A percentile compares a stretch with the other conserved stretches of the same genome.
These are phyloP conservation scores for Entomortierella chlamydospora DNA, from an alignment of 192 early-diverging fungal genomes.

Conservation along the genomic window DNA sequence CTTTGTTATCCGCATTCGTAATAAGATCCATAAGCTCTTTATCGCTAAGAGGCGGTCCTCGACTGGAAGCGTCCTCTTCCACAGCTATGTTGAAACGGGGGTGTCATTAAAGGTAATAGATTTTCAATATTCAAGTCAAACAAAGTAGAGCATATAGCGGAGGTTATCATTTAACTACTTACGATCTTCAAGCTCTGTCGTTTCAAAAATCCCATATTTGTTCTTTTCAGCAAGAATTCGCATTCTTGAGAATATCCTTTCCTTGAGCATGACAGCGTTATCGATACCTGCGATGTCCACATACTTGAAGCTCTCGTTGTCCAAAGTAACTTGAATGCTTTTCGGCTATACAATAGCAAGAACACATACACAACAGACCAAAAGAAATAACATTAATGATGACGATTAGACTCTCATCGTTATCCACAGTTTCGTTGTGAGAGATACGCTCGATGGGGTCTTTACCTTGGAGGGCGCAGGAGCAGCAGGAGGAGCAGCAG, in stretches of 20 bases:
- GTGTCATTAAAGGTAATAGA: not conserved
- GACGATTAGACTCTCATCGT: too few species aligned
- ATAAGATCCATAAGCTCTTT: constrained; percentile 38
- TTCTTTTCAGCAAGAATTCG: constrained; percentile 51
- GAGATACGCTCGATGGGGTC: not conserved
- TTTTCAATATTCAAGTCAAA: not conserved
- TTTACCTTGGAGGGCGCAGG: constrained; percentile 19
- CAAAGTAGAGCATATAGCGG: not conserved
- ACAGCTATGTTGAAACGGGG: constrained; percentile 2
- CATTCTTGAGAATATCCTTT: constrained; percentile 53
- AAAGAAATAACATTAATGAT: not conserved
- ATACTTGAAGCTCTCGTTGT: constrained; percentile 52
- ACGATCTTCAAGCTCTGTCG: constrained; percentile 49
- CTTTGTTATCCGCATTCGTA: constrained; percentile 26
- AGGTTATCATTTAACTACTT: constrained; percentile 2
- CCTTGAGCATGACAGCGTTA: constrained; percentile 47
- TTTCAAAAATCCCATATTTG: constrained; percentile 53
- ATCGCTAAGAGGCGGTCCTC: constrained; percentile 38
- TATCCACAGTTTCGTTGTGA: too few species aligned
- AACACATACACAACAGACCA: not conserved
- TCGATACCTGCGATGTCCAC: constrained; percentile 47
- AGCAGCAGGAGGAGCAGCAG: constrained; percentile 8
- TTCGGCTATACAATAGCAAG: constrained; percentile 16
- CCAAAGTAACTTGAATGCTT: constrained; percentile 48
- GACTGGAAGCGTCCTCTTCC: constrained; percentile 17